phyloP scores from a whole-genome alignment of 257 asterid genomes.

The Cinchona pubescens region DNA sequence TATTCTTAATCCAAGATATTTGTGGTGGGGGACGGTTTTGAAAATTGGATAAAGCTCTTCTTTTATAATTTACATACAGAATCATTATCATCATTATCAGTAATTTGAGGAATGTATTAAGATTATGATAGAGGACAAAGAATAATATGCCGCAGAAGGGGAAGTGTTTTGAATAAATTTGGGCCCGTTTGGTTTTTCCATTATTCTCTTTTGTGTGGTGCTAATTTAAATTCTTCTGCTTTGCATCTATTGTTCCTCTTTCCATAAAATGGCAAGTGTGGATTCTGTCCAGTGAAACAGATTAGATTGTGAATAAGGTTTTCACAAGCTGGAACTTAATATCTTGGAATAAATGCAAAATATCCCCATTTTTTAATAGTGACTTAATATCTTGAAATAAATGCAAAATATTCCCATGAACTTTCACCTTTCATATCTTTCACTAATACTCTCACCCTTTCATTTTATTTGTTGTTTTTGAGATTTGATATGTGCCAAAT shows the following conservation, averaged over 20 bases:
- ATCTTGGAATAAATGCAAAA: no score
- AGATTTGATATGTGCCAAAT: no score
- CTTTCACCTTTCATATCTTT: no score
- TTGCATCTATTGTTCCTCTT: background rate
- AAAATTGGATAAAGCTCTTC: background rate
- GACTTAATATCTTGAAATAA: no score
- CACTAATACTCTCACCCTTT: no score
- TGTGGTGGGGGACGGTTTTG: background rate
- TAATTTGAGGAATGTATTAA: constrained; percentile 2
- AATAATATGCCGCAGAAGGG: background rate
- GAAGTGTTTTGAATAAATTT: background rate
- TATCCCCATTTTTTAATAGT: no score
- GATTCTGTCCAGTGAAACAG: no score
- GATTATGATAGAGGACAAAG: background rate
- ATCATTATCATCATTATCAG: background rate
- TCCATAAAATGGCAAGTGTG: no score
- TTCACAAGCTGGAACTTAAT: no score
- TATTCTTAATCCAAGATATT: constrained; percentile 2
- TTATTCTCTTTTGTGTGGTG: background rate
- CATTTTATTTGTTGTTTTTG: no score
- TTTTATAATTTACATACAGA: constrained; percentile 9
- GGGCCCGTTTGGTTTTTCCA: background rate
- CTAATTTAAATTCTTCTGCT: background rate
- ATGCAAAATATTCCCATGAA: no score
- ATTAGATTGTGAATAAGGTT: no score